A percentile compares a stretch with the other conserved stretches of the same genome.
phyloP scores from a whole-genome alignment of 371 early-diverging fungal genomes.

The Mortierella sp. region DNA sequence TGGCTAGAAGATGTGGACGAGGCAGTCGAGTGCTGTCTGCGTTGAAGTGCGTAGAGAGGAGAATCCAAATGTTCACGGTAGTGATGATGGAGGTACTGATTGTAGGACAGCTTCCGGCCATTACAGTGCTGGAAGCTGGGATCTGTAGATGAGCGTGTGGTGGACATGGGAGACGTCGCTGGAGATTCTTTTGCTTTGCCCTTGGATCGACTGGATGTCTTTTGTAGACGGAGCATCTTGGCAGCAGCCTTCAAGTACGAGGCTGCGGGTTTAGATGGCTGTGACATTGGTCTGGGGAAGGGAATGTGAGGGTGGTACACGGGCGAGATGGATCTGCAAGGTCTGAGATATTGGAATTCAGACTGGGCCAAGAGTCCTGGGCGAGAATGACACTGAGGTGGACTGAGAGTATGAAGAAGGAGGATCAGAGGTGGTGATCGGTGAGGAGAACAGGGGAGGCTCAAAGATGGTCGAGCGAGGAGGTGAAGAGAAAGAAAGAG shows the following conservation, averaged over 20 bases:
- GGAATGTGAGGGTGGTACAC: background rate
- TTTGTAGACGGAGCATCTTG: conserved; percentile 37
- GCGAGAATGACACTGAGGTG: background rate
- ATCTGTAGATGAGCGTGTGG: conserved; percentile 15
- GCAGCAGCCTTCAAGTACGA: conserved; percentile 39
- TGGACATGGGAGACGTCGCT: conserved; percentile 9
- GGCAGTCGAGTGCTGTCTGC: background rate
- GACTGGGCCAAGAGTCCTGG: no score
- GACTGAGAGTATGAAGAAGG: conserved; percentile 3
- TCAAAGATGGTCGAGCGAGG: conserved; percentile 1
- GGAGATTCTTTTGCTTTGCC: conserved; percentile 18
- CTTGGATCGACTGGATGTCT: conserved; percentile 22
- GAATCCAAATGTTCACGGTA: conserved; percentile 21
- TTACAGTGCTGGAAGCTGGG: conserved; percentile 42
- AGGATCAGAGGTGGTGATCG: background rate
- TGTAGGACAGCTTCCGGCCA: conserved; percentile 30
- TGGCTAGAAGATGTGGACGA: conserved; percentile 1
- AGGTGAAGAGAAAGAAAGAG: background rate
- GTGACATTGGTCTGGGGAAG: conserved; percentile 18
- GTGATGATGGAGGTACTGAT: conserved; percentile 11
- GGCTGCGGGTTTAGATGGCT: conserved; percentile 35
- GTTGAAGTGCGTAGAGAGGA: conserved; percentile 26
- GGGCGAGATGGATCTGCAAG: no score
- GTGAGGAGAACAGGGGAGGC: no score
- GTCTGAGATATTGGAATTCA: conserved; percentile 4